Evolutionary conservation across 108 stramenopile species (phyloP), one percentile per base, ranked within the genome.

Genomic region (Aurantiochytrium sp.): DNA sequence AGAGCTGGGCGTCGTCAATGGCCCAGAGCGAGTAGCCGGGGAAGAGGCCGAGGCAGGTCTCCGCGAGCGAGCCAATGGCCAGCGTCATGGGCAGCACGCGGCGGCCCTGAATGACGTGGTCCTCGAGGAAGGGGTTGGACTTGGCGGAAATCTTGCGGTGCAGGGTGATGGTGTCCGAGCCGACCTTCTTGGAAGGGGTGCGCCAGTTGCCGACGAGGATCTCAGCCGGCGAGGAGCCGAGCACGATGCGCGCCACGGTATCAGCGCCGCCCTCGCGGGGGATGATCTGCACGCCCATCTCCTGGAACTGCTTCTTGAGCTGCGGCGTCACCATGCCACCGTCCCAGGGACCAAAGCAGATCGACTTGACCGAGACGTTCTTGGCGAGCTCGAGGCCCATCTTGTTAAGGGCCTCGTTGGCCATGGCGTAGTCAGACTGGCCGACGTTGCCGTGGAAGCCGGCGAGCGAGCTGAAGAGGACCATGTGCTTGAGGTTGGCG

Each of bases 381-480:
- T 69, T 42, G 8, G 64, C 14, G 64, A 69, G 64, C 64, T 69
- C 64, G 42, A 69, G 64, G 42, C 64, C 64, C 8, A 69, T 69
- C 64, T 69, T 69, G 64, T 69, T 69, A 23, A 69, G 64, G 14
- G 64, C 64, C 64, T 69, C 64, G 64, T 69, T 69, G 42, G 64
- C 64, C 64, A 69, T 69, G 64, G 64, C 64, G 64, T 69, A 69
- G 64, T 69, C 64, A 69, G 64, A 69, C 64, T 69, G 64, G 42
- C 64, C 64, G 42, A 69, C 42, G 18, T 69, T 69, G 64, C 64
- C 64, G 64, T 69, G 64, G 64, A 69, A 69, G 42, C 64, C 64
- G 25, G 64, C 64, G 42, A 69, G 64, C 25, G 64, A 69, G 64
- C 64, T 69, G 64, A 69, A 69, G 64, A 69, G 64, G 64, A 69